Base-by-base conservation (phyloP, 371 early-diverging fungal genomes). In the Circinella minor region DNA sequence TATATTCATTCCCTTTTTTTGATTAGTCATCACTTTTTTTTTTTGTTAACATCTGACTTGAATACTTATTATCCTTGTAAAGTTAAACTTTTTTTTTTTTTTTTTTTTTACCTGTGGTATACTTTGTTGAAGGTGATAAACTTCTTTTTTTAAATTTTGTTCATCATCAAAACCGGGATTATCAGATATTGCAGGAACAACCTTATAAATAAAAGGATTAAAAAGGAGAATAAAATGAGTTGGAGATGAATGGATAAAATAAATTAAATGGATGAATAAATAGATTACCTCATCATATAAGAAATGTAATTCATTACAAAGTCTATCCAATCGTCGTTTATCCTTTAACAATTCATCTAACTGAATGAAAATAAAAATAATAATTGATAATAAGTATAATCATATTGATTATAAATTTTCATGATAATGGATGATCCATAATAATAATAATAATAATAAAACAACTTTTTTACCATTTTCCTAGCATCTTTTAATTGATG, bases 141-240 rank as follows among this genome's bases (percentile, higher is more conserved):
- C 81, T 67, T 83, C 81, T 8, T 55, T 67, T 70, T 76, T 75
- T 10, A 81, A 60, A 38, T 76, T 76, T 36, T 81, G 80, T 62
- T 79, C 84, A 36, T 71, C 67, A 11, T 66, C 59, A 70, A 68
- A 72, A 3, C 67, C 38, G 17, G 77, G 54, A 63, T 74, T 72
- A 59, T 77, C 75, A 36, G 69, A 47, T 37, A 74, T 76, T 14
- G 72, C 74, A 11, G 77, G 73, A n/a, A 79, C 74, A 0, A 78
- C 63, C 80, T 79, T 47, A 18, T 65, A 8, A 38, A 65, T 10
- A 18, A 27, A 27, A 27, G 27, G 48, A 48, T 47, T 18, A 38
- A 55, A 18, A 18, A 34, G n/a, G 61, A 63, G 20, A 3, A 13
- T 18, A 5, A 8, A 49, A n/a, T n/a, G n/a, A 8, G 49, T 9